phyloP scores from a whole-genome alignment of 768 basidiomycete genomes.

The Pleurotus sapidus region DNA sequence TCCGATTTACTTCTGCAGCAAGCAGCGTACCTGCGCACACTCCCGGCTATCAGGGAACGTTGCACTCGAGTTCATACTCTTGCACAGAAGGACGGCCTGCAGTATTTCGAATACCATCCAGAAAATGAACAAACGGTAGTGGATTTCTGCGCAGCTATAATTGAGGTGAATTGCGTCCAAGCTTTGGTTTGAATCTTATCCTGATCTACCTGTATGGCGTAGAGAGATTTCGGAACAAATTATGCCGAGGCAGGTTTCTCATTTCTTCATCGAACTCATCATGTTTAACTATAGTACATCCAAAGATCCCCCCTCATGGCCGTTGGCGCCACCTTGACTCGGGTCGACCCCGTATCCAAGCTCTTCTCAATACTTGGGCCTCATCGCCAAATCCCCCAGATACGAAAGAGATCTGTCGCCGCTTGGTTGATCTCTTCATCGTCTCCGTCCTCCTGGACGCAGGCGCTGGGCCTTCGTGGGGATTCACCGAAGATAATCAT shows the following conservation, averaged over 20 bases:
- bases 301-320: constrained; percentile 81
- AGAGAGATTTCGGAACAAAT: constrained; percentile 81
- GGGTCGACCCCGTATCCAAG: constrained; percentile 58
- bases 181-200: constrained; percentile 1
- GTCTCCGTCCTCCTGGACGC: constrained; percentile 94
- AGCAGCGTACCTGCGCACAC: constrained; percentile 74
- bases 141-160: constrained; percentile 72
- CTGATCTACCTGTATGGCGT: not conserved
- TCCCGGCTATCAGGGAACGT: constrained; percentile 87
- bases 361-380: constrained; percentile 58
- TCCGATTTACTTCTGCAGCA: constrained; percentile 28
- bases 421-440: constrained; percentile 85
- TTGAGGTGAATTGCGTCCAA: constrained; percentile 51
- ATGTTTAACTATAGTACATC: not conserved
- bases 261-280: not conserved
- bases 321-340: constrained; percentile 89
- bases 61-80: constrained; percentile 78
- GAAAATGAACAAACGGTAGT: constrained; percentile 69
- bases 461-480: constrained; percentile 85
- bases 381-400: constrained; percentile 37
- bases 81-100: constrained; percentile 67
- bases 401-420: constrained; percentile 58
- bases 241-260: constrained; percentile 52
- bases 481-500: constrained; percentile 55
- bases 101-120: constrained; percentile 86